Base-by-base conservation (phyloP, 345 rosid genomes). In the Rhizophora apiculata region DNA sequence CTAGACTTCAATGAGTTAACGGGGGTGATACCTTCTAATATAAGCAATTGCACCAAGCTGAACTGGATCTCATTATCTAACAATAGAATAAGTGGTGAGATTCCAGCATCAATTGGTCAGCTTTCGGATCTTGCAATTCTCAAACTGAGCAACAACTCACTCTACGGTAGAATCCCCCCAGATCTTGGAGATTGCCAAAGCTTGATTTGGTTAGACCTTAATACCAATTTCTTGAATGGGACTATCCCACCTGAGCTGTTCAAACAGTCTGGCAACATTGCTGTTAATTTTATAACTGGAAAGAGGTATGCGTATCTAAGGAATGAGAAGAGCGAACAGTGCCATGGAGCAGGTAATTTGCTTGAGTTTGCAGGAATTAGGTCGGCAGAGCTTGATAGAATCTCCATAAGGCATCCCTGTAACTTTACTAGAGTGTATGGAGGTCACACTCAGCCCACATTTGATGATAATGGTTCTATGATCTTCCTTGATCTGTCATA, bases 31-130 rank as follows among this genome's bases (percentile, higher is more conserved):
- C 99, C 99, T 59, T 74, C 83, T 62, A 82, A 82, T 64, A 76
- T 95, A 74, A 90, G 91, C 68, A 95, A 90, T 78, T 90, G 94
- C 78, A 81, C 88, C 54, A 82, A 76, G 60, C 70, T 92, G 64
- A 95, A 86, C 58, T 95, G 99, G 99, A 85, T 95, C 71, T 90
- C 99, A 9, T 76, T 95, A 58, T 92, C 99, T 0, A 95, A 92
- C 79, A 95, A 95, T 64, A 70, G 52, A 65, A 81, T 95, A 69
- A 84, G 73, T 15, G 99, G 99, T 48, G 82, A 83, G 82, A 88
- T 95, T 77, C 99, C 99, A 0, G 75, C 78, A 0, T 90, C 91
- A 82, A 80, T 95, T 34, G 99, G 99, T 10, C 75, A 80, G 61
- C 88, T 95, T 63, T 76, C 84, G 8, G 86, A 68, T 65, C 92